These are phyloP conservation scores for Maudiozyma pseudohumilis DNA, from an alignment of 805 yeast genomes.

Conservation along the genomic window DNA sequence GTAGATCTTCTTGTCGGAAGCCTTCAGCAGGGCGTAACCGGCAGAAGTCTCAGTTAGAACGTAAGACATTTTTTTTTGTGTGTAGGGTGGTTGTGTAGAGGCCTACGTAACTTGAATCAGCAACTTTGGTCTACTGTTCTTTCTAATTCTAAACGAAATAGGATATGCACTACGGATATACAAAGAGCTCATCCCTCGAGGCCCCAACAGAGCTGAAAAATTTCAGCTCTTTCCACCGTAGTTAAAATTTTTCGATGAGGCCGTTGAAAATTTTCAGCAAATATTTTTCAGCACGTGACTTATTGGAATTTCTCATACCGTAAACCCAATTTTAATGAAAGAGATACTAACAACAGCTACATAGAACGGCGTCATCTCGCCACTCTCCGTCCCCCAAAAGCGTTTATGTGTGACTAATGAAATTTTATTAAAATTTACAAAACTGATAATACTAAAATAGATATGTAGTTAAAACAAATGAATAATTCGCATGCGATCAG, in stretches of 20 bases:
- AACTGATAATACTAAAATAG: constrained; percentile 3
- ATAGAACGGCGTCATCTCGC: neutral
- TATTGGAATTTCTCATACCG: neutral
- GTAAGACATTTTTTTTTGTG: constrained; percentile 50
- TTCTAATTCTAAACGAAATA: no score
- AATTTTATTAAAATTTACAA: constrained; percentile 6
- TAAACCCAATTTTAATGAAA: neutral
- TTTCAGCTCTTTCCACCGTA: neutral
- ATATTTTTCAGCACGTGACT: neutral
- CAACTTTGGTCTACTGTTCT: no score
- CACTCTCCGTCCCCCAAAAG: neutral
- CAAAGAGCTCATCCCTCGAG: no score
- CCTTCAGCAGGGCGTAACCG: constrained; percentile 95
- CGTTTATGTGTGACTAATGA: neutral
- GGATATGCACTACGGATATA: no score
- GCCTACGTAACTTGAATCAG: neutral
- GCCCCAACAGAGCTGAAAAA: neutral
- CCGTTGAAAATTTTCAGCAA: constrained; percentile 1
- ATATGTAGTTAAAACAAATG: constrained; percentile 2
- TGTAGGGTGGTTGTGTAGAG: neutral
- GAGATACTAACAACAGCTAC: neutral
- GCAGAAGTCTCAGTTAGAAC: constrained; percentile 97
- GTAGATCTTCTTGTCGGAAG: constrained; percentile 93
- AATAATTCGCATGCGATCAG: constrained; percentile 34
- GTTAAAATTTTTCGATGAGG: constrained; percentile 4